Evolutionary conservation across 164 flowering plant species (phyloP), one percentile per base, ranked within the genome.

Genomic region (Tetrastigma voinierianum): DNA sequence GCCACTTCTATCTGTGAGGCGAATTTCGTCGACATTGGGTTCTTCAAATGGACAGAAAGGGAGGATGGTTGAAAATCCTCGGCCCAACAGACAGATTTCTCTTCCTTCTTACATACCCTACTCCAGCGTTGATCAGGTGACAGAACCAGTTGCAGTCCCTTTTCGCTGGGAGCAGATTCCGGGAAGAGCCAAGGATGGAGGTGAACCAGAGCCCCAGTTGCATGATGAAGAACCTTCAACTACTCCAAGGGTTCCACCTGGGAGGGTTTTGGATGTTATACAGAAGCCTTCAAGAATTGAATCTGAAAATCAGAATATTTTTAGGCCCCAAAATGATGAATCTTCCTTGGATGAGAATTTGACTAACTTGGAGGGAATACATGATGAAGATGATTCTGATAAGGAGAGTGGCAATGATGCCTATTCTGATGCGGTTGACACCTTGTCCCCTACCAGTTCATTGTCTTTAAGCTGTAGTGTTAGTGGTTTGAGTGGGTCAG

Each of bases 141-240:
- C 80, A 1, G 71, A 86, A 67, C 86, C 88, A 23, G 86, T 65
- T 46, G 74, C 88, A 3, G 86, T 87, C 46, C 91, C 97, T 44
- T 94, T 94, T 65, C 0, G 66, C 46, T 91, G 97, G 97, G 92
- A 87, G 73, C 81, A 82, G 49, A 77, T 68, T 44, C 88, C 92
- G 11, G 90, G 88, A 46, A 71, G 51, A 56, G 65, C 84, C 2
- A 87, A 87, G 75, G 62, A 71, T 48, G 69, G 54, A 12, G 19
- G 43, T 18, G 67, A 58, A 10, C 62, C 55, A 8, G 71, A 45
- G 56, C 17, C 62, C 16, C 57, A 45, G 9, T 32, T 32, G 40
- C 49, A 47, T 32, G 64, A 19, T 17, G 63, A 76, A 11, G 69
- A 65, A 51, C 61, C 70, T 23, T 61, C 78, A 16, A 40, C 10